Base-by-base conservation (phyloP, 1,284 basidiomycete species). In the Stygiomarasmius scandens region DNA sequence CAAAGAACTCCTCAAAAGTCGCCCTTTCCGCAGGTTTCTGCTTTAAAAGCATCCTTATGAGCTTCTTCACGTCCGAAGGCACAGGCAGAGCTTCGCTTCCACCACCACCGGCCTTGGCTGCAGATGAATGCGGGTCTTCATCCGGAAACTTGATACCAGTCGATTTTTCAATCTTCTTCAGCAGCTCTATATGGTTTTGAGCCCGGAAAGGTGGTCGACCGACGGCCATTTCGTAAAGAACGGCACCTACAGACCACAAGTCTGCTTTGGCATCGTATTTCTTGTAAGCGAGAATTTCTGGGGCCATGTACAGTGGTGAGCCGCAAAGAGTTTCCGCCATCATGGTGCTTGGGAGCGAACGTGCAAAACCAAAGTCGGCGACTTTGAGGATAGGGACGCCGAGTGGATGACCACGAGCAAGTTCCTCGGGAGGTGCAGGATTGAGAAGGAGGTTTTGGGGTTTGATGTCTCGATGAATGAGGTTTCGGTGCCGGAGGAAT, bases 191-290 rank as follows among this genome's bases (percentile, higher is more conserved):
- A 70, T 98, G 96, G 69, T 98, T 99, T 70, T 88, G 86, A 0
- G 97, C 96, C 16, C 95, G 88, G 76, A 96, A 99, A 0, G 97
- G 96, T 2, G 97, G 92, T 64, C 88, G 89, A 2, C 96, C 96
- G 22, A 95, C 90, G 19, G 87, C 82, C 90, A 97, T 98, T 74
- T 99, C 97, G 73, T 90, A 99, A 1, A 98, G 77, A 2, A 99
- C 96, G 0, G 97, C 95, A 6, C 96, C 97, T 29, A 98, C 94
- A 5, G 94, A 96, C 96, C 96, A 99, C 1, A 99, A 80, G 69
- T 99, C 96, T 0, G 94, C 96, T 71, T 96, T 98, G 23, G 95
- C 95, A 70, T 98, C 95, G 73, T 99, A 98, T 73, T 96, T 97
- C 75, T 99, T 92, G 71, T 98, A 98, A 20, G 93, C 86, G 19